A percentile compares a stretch with the other conserved stretches of the same genome.
Conservation (phyloP, 805 yeast species). For the Candida adriatica region DNA sequence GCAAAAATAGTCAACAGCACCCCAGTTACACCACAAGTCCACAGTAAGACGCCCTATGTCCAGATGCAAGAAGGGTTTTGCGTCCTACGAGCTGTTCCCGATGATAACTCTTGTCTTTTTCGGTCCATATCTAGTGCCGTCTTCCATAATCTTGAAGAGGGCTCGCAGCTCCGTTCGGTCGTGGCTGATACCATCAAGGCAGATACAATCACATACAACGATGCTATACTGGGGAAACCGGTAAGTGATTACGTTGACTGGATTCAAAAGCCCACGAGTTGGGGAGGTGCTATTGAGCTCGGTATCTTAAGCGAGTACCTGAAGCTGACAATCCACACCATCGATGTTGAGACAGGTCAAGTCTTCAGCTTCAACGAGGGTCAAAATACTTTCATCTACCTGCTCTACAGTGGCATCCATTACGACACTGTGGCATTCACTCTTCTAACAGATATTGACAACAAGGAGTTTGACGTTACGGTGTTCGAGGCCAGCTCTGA, state of each 20-base stretch:
- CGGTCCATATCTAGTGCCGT: slow-evolving; percentile 53
- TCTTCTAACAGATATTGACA: slow-evolving; percentile 20
- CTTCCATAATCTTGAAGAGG: slow-evolving; percentile 35
- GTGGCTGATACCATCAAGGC: slow-evolving; percentile 40
- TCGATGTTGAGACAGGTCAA: slow-evolving; percentile 59
- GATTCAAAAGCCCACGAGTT: slow-evolving; percentile 52
- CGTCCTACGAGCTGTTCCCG: slow-evolving; percentile 54
- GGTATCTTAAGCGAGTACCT: slow-evolving; percentile 51
- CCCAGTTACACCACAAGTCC: too few relatives aligned
- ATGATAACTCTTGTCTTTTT: slow-evolving; percentile 75
- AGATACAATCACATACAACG: slow-evolving; percentile 40
- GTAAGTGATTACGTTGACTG: slow-evolving; percentile 46
- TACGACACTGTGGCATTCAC: slow-evolving; percentile 54
- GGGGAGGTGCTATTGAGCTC: slow-evolving; percentile 85
- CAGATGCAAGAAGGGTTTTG: slow-evolving; percentile 27
- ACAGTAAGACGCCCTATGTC: slow-evolving; percentile 7
- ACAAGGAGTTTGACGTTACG: slow-evolving; percentile 30
- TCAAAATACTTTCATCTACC: slow-evolving; percentile 36
- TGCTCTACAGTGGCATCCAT: slow-evolving; percentile 67
- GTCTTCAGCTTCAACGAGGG: slow-evolving; percentile 42
- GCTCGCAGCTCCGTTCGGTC: slow-evolving; percentile 42
- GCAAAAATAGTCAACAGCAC: background rate
- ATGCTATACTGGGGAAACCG: slow-evolving; percentile 50
- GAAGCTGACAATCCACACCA: slow-evolving; percentile 45
- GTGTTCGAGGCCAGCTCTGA: slow-evolving; percentile 33